Conservation (phyloP, 371 early-diverging fungal species). For the Coemansia sp. region DNA sequence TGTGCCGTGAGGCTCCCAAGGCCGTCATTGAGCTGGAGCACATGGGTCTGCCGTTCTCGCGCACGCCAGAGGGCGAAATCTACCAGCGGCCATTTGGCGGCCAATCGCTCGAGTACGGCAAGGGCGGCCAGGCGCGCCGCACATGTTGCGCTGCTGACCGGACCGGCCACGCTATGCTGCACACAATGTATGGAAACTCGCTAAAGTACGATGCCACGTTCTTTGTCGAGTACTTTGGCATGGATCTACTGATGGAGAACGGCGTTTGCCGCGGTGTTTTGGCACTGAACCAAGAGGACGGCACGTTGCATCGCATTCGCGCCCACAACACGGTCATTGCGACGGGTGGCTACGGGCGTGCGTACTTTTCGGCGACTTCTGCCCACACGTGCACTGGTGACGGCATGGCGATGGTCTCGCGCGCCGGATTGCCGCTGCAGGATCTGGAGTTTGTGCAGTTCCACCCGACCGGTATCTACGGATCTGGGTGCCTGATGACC, state of each 20-base stretch:
- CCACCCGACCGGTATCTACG: slow-evolving; percentile 98
- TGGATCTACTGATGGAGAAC: slow-evolving; percentile 97
- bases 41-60: slow-evolving; percentile 96
- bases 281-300: slow-evolving; percentile 96
- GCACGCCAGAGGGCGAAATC: slow-evolving; percentile 95
- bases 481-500: slow-evolving; percentile 96
- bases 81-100: slow-evolving; percentile 99
- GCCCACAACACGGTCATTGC: slow-evolving; percentile 97
- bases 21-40: slow-evolving; percentile 96
- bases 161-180: slow-evolving; percentile 96
- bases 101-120: slow-evolving; percentile 90
- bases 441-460: slow-evolving; percentile 98
- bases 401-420: slow-evolving; percentile 94
- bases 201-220: slow-evolving; percentile 92
- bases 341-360: slow-evolving; percentile 97
- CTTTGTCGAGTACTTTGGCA: slow-evolving; percentile 98
- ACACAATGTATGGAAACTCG: slow-evolving; percentile 96
- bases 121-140: slow-evolving; percentile 97
- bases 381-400: slow-evolving; percentile 99
- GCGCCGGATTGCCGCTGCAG: slow-evolving; percentile 87
- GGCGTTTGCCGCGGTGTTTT: slow-evolving; percentile 95
- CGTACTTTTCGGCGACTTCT: slow-evolving; percentile 97
- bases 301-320: slow-evolving; percentile 94
- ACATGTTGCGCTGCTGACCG: slow-evolving; percentile 98
- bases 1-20: slow-evolving; percentile 96